A percentile compares a stretch with the other conserved stretches of the same genome.
Conservation (phyloP, 2,329 filamentous ascomycete species). For the Exophiala bonariae region DNA sequence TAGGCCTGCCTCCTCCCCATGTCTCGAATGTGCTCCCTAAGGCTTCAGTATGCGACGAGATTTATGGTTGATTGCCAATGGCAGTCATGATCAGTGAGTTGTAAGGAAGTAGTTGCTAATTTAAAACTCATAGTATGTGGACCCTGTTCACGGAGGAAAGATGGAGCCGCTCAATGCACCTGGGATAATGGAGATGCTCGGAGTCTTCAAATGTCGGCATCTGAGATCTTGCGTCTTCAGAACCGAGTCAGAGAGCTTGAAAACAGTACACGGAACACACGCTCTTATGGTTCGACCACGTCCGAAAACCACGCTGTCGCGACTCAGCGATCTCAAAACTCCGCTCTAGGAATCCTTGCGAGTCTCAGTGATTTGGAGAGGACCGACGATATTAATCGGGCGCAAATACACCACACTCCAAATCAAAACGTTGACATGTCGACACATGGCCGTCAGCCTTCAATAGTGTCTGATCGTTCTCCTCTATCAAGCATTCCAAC, state of each 20-base stretch:
- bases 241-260: not conserved
- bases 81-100: too few relatives aligned
- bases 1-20: too few relatives aligned
- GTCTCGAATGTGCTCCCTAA: too few relatives aligned
- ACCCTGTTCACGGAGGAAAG: conserved; percentile 30
- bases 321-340: not conserved
- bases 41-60: too few relatives aligned
- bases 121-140: conserved; percentile 27
- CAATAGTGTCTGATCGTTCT: not conserved
- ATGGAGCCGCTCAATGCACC: conserved; percentile 25
- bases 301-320: not conserved
- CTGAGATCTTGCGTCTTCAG: not conserved
- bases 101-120: too few relatives aligned
- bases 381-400: too few relatives aligned
- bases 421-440: not conserved
- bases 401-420: too few relatives aligned
- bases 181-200: conserved; percentile 24
- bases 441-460: not conserved
- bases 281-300: not conserved
- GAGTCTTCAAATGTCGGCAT: not conserved
- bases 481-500: not conserved
- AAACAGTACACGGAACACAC: not conserved
- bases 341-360: too few relatives aligned
- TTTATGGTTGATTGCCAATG: too few relatives aligned
- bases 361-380: too few relatives aligned